phyloP scores from a whole-genome alignment of 1,284 basidiomycete species.

The Butyriboletus appendiculatus region DNA sequence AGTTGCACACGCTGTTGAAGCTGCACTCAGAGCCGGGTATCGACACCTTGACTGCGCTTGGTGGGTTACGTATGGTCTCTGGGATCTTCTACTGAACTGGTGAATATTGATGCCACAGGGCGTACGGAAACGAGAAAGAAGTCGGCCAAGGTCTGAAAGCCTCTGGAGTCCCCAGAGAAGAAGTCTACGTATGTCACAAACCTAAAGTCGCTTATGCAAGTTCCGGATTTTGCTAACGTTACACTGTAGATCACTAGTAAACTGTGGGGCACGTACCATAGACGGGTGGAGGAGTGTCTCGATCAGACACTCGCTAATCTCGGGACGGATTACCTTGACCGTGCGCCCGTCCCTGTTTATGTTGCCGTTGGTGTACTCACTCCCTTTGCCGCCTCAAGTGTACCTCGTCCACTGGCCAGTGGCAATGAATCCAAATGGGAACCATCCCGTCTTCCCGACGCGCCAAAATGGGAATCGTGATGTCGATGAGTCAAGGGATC shows the following conservation, averaged over 20 bases:
- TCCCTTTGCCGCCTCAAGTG: conserved; percentile 35
- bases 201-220: background rate
- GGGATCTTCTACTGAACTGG: conserved; percentile 27
- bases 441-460: conserved; percentile 68
- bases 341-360: conserved; percentile 39
- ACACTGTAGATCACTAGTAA: conserved; percentile 61
- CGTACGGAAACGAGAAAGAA: conserved; percentile 78
- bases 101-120: conserved; percentile 40
- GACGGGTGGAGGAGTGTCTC: conserved; percentile 72
- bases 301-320: conserved; percentile 73
- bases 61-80: conserved; percentile 38
- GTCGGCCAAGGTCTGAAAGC: conserved; percentile 82
- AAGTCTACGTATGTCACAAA: conserved; percentile 65
- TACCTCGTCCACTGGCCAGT: conserved; percentile 87
- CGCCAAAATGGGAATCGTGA: conserved; percentile 71
- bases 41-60: conserved; percentile 81
- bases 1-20: conserved; percentile 66
- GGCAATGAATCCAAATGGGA: conserved; percentile 72
- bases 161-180: conserved; percentile 75
- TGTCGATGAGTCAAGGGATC: conserved; percentile 62
- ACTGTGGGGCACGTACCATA: conserved; percentile 73
- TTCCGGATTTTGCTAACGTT: background rate
- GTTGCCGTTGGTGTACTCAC: background rate
- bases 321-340: conserved; percentile 78
- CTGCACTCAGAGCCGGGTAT: conserved; percentile 78